Evolutionary conservation across 345 rosid genomes (phyloP), one percentile per base, ranked within the genome.

Genomic region (Eutrema yunnanense): DNA sequence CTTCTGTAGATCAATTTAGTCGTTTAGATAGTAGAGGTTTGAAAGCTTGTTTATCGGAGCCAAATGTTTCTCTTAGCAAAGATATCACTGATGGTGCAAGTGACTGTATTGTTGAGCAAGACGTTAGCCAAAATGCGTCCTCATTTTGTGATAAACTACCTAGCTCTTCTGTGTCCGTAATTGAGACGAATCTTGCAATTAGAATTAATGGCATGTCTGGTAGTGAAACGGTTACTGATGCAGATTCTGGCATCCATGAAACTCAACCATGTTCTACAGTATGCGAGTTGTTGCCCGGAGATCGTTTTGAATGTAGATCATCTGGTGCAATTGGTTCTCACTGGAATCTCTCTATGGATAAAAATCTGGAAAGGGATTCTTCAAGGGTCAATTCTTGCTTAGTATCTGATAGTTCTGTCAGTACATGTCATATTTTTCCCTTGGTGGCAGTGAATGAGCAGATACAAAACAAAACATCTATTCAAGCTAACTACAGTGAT

Each of bases 101-200:
- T 58, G 52, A 44, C 22, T 38, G 55, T 73, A 73, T 77, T 54
- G 75, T 73, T 61, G 73, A 73, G 72, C 66, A 50, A 27, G 79
- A 74, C 32, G 78, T 77, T 72, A 71, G 75, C 58, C 74, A 78
- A 56, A 80, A 76, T 61, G 38, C 65, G 63, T 79, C 79, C 63
- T 56, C 66, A 57, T 64, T 71, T 36, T 72, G 65, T 77, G 67
- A 65, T 65, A 82, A 74, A 27, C 65, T 73, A 30, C 72, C 79
- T 73, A 52, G 78, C 73, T 62, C 52, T 41, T 67, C 50, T 67
- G 65, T 73, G 38, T 53, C 73, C 40, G 58, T 73, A 33, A 57
- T 33, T 67, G 72, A 67, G 11, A 83, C 68, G 55, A 70, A 46
- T 16, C 52, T 72, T 76, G 55, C 57, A 46, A 64, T 48, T 81